phyloP scores from a whole-genome alignment of 2,329 filamentous ascomycete species.

The Mycocentrospora acerina region DNA sequence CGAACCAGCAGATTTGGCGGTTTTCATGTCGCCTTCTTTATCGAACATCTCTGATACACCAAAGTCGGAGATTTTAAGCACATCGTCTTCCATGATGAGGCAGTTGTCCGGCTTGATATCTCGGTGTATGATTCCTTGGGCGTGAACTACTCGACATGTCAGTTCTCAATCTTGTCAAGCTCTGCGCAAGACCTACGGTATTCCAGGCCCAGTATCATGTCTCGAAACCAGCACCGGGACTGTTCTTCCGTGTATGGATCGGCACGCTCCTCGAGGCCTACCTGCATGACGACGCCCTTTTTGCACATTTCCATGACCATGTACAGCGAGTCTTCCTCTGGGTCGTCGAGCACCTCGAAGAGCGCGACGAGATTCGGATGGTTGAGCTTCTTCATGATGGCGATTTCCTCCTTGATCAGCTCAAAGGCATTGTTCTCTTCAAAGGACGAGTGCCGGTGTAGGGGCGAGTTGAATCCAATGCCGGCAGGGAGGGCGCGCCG shows the following conservation, averaged over 20 bases:
- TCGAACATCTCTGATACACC: conserved; percentile 99
- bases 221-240: conserved; percentile 90
- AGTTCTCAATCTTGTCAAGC: conserved; percentile 10
- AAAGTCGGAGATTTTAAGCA: conserved; percentile 97
- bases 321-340: conserved; percentile 91
- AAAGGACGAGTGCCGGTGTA: conserved; percentile 60
- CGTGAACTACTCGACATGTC: conserved; percentile 65
- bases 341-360: conserved; percentile 93
- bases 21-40: conserved; percentile 83
- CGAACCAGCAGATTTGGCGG: conserved; percentile 88
- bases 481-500: conserved; percentile 56
- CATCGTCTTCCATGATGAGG: conserved; percentile 82
- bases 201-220: conserved; percentile 91
- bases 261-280: conserved; percentile 80
- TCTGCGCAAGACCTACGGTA: conserved; percentile 63
- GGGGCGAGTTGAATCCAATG: conserved; percentile 62
- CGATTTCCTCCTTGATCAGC: conserved; percentile 92
- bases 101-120: conserved; percentile 99
- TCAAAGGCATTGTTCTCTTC: conserved; percentile 72
- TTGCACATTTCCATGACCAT: conserved; percentile 99
- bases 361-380: conserved; percentile 92
- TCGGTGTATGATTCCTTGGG: conserved; percentile 90
- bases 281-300: conserved; percentile 95
- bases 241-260: conserved; percentile 79
- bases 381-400: conserved; percentile 98